Base-by-base conservation (phyloP, 1,284 basidiomycete genomes). In the Cryptococcus sp. region DNA sequence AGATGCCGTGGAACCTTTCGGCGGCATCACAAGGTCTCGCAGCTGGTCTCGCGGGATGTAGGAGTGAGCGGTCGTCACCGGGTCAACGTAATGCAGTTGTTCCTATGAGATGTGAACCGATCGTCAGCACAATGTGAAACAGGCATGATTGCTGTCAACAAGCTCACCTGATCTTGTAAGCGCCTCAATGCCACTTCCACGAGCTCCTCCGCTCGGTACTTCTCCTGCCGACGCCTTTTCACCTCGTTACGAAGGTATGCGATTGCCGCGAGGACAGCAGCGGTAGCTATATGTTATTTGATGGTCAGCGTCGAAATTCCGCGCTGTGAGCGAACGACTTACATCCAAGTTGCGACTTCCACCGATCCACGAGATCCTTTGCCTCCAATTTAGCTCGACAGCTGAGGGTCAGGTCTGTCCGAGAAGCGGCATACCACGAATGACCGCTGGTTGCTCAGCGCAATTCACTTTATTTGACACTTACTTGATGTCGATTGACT, bases 21-120 rank as follows among this genome's bases (percentile, higher is more conserved):
- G 86, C 63, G 90, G 87, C 23, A 99, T 80, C 45, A 98, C 85
- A 46, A 90, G 82, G 78, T 99, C 95, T 47, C 96, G 88, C 39
- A 99, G 84, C 71, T 97, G 94, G 50, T 90, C 81, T 6, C 92
- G 91, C 1, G 92, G 89, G 57, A 98, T 79, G 81, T 89, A 94
- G 3, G 91, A 85, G 57, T 87, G 83, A 1, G 92, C 86, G 39
- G 86, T 84, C 51, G 83, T 84, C 56, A 89, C 85, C 7, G 92
- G 91, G 74, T 96, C 93, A 62, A 85, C 85, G 73, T 93, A 87
- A 78, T 97, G 87, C 4, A 86, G 84, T 62, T 89, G 82, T 74
- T 95, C 91, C 80, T 81, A 47, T 13, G 48, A 23, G 42, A 20
- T 17, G 22, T 16, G 11, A 19, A 19, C 7, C 5, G 45, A 35